These are phyloP conservation scores for Forsythia viridissima DNA, from an alignment of 257 asterid genomes.

Conservation along the genomic window DNA sequence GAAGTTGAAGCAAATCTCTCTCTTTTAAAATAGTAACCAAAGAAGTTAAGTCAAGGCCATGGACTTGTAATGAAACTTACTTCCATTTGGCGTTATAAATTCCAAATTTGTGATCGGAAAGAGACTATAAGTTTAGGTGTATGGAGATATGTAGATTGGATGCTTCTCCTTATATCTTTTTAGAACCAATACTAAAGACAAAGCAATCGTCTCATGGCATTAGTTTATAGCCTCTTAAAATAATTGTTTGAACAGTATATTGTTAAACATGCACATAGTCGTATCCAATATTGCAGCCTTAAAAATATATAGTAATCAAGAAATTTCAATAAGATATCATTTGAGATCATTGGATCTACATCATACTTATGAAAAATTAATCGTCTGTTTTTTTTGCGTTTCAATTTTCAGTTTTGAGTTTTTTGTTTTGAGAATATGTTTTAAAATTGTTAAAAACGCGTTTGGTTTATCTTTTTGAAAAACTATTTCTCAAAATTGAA, in stretches of 20 bases:
- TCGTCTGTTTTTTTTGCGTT: no score
- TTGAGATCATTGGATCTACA: no score
- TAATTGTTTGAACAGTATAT: constrained; percentile 47
- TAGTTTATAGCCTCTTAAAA: constrained; percentile 19
- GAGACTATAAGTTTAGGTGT: constrained; percentile 41
- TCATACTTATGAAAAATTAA: background rate
- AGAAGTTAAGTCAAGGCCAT: constrained; percentile 42
- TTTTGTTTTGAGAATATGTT: no score
- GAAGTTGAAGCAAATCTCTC: constrained; percentile 3
- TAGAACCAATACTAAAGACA: constrained; percentile 60
- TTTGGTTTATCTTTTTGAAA: no score
- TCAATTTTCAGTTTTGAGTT: no score
- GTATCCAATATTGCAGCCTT: background rate
- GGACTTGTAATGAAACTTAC: constrained; percentile 30
- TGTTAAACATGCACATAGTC: constrained; percentile 24
- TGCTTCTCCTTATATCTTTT: constrained; percentile 37
- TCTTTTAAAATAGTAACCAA: constrained; percentile 11
- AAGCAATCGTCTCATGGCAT: constrained; percentile 48
- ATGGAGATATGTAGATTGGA: constrained; percentile 49
- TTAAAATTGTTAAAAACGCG: no score
- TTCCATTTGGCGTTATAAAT: constrained; percentile 23
- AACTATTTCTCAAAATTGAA: no score
- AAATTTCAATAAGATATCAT: no score
- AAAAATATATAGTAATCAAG: no score
- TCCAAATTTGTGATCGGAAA: constrained; percentile 63